phyloP scores from a whole-genome alignment of 2,329 filamentous ascomycete genomes.

The Aspergillus sp. region DNA sequence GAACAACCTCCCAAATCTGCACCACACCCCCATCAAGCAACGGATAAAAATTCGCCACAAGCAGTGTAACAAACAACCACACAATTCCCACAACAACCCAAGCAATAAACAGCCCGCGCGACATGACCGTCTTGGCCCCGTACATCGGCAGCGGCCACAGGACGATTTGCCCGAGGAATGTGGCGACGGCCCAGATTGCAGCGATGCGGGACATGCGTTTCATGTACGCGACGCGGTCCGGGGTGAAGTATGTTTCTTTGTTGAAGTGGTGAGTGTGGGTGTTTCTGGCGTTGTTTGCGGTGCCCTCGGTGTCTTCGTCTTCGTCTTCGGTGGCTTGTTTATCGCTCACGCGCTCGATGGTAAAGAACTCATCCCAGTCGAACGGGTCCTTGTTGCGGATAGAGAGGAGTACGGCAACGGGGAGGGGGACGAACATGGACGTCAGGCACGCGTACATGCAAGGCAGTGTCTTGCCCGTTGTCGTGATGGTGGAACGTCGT shows the following conservation, averaged over 20 bases:
- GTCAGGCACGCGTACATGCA: background rate
- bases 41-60: constrained; percentile 56
- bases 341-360: too few relatives aligned
- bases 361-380: too few relatives aligned
- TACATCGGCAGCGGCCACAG: background rate
- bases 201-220: background rate
- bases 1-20: constrained; percentile 19
- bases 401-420: background rate
- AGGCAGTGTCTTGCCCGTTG: background rate
- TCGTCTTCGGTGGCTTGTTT: too few relatives aligned
- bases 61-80: constrained; percentile 58
- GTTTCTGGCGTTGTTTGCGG: too few relatives aligned
- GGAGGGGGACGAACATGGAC: background rate
- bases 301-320: too few relatives aligned
- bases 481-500: constrained; percentile 49
- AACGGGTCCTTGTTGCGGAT: background rate
- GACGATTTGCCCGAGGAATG: background rate
- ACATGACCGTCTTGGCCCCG: background rate
- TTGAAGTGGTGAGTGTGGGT: background rate
- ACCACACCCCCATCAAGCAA: constrained; percentile 52
- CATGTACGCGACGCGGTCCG: background rate
- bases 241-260: background rate
- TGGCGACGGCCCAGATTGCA: background rate
- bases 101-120: constrained; percentile 32
- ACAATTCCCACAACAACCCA: constrained; percentile 58